These are phyloP conservation scores for Batrachochytrium dendrobatidis DNA, from an alignment of 371 early-diverging fungal species.

Conservation along the genomic window DNA sequence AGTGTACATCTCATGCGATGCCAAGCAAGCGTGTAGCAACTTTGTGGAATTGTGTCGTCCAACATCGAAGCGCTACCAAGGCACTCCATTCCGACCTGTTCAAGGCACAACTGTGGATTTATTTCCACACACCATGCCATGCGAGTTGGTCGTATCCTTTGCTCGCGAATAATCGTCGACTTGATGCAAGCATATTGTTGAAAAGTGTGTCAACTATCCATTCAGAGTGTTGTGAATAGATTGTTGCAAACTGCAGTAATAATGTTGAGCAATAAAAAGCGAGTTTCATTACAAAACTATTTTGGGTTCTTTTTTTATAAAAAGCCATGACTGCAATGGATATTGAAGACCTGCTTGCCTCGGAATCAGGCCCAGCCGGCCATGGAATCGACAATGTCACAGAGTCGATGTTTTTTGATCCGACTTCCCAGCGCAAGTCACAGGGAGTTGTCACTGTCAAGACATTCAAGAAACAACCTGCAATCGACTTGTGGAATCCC, in stretches of 20 bases:
- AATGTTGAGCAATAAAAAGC: too few relatives aligned
- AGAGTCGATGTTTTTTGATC: background rate
- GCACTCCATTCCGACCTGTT: constrained; percentile 54
- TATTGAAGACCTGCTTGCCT: constrained; percentile 5
- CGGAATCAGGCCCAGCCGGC: too few relatives aligned
- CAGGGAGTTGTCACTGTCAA: constrained; percentile 8
- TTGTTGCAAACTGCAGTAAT: too few relatives aligned
- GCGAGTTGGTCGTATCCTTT: constrained; percentile 68
- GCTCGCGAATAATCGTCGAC: constrained; percentile 6
- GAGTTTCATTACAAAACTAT: too few relatives aligned
- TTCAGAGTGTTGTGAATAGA: too few relatives aligned
- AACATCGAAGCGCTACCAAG: constrained; percentile 49
- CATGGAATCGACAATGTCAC: background rate
- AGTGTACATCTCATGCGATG: constrained; percentile 71
- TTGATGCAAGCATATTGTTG: background rate
- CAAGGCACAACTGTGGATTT: constrained; percentile 63
- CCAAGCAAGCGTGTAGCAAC: constrained; percentile 55
- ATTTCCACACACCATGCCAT: constrained; percentile 72
- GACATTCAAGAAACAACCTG: background rate
- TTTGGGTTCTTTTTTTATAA: too few relatives aligned
- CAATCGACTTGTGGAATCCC: background rate
- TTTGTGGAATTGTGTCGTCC: constrained; percentile 64
- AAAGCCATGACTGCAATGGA: too few relatives aligned
- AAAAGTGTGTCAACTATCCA: too few relatives aligned
- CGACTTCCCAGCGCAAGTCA: background rate